phyloP scores from a whole-genome alignment of 768 basidiomycete genomes.

The Leccinum uliginosum region DNA sequence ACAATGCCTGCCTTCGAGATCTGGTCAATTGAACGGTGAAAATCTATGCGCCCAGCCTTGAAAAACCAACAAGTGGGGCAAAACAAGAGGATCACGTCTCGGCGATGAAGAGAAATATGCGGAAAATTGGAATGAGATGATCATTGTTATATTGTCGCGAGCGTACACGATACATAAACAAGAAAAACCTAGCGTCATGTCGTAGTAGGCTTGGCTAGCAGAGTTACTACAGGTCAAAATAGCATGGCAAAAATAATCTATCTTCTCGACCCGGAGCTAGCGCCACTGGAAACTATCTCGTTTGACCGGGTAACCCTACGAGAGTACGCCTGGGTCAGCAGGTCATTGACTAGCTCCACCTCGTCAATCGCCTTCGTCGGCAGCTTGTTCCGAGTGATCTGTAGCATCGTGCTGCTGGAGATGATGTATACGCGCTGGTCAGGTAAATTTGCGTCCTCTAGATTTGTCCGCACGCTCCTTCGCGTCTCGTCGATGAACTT shows the following conservation, averaged over 20 bases:
- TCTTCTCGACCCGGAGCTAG: neutral
- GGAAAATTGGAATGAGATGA: neutral
- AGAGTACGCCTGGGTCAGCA: constrained; percentile 7
- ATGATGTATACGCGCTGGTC: constrained; percentile 27
- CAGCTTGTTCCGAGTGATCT: constrained; percentile 7
- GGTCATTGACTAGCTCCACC: constrained; percentile 8
- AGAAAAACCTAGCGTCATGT: neutral
- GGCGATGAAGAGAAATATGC: neutral
- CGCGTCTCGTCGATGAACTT: constrained; percentile 22
- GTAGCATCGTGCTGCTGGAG: constrained; percentile 16
- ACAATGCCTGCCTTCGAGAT: constrained; percentile 35
- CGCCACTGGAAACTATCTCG: neutral
- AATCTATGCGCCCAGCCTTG: constrained; percentile 37
- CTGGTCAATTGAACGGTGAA: constrained; percentile 25
- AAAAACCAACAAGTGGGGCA: neutral
- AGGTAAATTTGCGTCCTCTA: constrained; percentile 17
- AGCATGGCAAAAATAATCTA: neutral
- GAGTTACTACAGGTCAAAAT: neutral
- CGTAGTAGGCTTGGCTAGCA: neutral
- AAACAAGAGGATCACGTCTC: neutral
- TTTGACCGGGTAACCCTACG: neutral
- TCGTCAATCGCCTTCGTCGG: constrained; percentile 16
- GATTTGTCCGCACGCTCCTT: constrained; percentile 13
- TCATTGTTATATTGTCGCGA: neutral
- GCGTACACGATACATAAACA: neutral